Evolutionary conservation across 2,329 filamentous ascomycete species (phyloP).

Genomic region (Lasiodiplodia sp.): DNA sequence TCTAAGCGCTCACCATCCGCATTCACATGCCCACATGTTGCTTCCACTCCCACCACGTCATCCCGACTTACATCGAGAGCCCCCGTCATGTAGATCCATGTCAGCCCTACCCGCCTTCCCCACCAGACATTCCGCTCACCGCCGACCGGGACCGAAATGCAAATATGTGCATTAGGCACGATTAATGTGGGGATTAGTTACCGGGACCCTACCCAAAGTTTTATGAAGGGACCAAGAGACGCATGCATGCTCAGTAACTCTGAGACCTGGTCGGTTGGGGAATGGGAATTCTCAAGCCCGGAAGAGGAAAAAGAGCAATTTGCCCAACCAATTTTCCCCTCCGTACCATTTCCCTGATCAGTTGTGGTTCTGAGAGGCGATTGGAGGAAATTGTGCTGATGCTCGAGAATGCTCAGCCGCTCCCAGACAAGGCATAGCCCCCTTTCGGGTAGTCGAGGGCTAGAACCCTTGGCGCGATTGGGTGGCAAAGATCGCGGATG

Average conservation of each 20-base stretch:
- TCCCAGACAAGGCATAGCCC: background rate
- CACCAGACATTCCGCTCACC: background rate
- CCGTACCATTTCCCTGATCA: background rate
- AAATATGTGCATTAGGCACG: background rate
- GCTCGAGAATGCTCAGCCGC: background rate
- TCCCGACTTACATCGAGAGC: background rate
- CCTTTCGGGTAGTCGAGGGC: background rate
- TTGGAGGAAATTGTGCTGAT: background rate
- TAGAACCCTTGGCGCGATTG: background rate
- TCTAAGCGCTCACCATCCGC: background rate
- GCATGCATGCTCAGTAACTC: background rate
- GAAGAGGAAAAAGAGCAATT: background rate
- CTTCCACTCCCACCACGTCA: background rate
- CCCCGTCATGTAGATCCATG: background rate
- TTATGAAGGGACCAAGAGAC: background rate
- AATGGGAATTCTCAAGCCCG: background rate
- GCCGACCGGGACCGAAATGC: background rate
- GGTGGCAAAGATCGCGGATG: slow-evolving; percentile 5
- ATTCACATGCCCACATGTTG: background rate
- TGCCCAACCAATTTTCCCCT: background rate
- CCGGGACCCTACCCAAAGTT: background rate
- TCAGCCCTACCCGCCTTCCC: slow-evolving; percentile 14
- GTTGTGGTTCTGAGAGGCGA: background rate
- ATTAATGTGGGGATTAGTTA: background rate
- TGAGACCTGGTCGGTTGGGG: background rate